Conservation (phyloP, 2,329 filamentous ascomycete genomes). For the Aspergillus quadrilineatus region DNA sequence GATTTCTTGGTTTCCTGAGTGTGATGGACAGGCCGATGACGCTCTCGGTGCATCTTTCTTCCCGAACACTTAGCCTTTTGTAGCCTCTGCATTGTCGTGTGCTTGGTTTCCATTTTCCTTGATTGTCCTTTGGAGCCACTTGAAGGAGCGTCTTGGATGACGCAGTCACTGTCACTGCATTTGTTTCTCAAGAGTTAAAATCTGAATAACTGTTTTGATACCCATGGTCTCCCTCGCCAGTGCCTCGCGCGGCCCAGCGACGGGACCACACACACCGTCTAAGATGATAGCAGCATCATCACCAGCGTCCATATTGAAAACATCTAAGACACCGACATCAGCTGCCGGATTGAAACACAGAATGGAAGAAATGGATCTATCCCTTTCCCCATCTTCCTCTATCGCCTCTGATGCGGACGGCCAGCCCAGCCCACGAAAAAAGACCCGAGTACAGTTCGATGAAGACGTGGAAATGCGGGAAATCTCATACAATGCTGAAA, state of each 20-base stretch:
- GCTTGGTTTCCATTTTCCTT: conserved; percentile 11
- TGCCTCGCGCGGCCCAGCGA: conserved; percentile 27
- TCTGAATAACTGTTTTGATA: conserved; percentile 12
- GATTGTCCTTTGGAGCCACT: neutral
- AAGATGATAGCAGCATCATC: conserved; percentile 35
- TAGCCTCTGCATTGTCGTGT: conserved; percentile 22
- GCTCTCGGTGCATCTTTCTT: neutral
- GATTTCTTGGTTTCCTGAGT: conserved; percentile 7
- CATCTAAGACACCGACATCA: conserved; percentile 29
- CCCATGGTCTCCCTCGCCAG: conserved; percentile 37
- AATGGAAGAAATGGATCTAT: conserved; percentile 36
- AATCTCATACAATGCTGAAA: conserved; percentile 11
- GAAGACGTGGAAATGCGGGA: conserved; percentile 35
- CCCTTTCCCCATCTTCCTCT: conserved; percentile 33
- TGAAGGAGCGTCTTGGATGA: conserved; percentile 23
- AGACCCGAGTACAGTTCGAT: conserved; percentile 45
- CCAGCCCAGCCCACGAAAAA: conserved; percentile 39
- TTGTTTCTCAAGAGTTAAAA: conserved; percentile 9
- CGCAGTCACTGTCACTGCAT: conserved; percentile 13
- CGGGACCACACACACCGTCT: conserved; percentile 25
- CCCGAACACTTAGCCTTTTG: conserved; percentile 12
- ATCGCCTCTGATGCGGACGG: conserved; percentile 28
- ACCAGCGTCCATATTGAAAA: conserved; percentile 39
- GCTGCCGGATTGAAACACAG: conserved; percentile 37
- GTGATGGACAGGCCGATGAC: conserved; percentile 22